phyloP scores from a whole-genome alignment of 257 asterid species.

The Nicotiana undulata region DNA sequence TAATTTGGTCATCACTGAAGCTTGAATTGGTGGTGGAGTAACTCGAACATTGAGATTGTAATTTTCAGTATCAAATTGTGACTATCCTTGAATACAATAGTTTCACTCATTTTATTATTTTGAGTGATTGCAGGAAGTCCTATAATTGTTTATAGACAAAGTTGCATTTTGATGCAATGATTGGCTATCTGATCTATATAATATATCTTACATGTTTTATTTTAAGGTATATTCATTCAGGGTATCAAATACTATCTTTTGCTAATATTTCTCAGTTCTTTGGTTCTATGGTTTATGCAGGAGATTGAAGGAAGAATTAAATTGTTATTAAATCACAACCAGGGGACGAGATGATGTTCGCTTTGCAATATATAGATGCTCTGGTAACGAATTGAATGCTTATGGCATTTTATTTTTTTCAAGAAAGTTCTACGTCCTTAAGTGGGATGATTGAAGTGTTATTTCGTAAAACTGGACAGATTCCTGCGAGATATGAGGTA shows the following conservation, averaged over 20 bases:
- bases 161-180: too few relatives aligned
- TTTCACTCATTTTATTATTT: background rate
- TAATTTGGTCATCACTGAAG: slow-evolving; percentile 55
- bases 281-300: background rate
- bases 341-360: slow-evolving; percentile 28
- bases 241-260: background rate
- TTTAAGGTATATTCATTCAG: background rate
- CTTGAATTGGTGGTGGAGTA: slow-evolving; percentile 50
- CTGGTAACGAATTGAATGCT: background rate
- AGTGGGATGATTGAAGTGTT: too few relatives aligned
- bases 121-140: too few relatives aligned
- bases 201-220: background rate
- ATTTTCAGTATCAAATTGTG: too few relatives aligned
- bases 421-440: too few relatives aligned
- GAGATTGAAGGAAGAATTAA: too few relatives aligned
- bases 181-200: too few relatives aligned
- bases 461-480: too few relatives aligned
- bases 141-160: too few relatives aligned
- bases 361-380: slow-evolving; percentile 38
- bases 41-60: slow-evolving; percentile 42
- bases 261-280: slow-evolving; percentile 10
- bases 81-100: background rate
- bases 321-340: background rate
- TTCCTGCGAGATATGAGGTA: too few relatives aligned
- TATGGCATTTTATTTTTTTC: too few relatives aligned